Percentiles rank a stretch among this genome's conserved stretches.
Conservation (phyloP, 306 rosid genomes). For the Cyclanthera cordifolia region DNA sequence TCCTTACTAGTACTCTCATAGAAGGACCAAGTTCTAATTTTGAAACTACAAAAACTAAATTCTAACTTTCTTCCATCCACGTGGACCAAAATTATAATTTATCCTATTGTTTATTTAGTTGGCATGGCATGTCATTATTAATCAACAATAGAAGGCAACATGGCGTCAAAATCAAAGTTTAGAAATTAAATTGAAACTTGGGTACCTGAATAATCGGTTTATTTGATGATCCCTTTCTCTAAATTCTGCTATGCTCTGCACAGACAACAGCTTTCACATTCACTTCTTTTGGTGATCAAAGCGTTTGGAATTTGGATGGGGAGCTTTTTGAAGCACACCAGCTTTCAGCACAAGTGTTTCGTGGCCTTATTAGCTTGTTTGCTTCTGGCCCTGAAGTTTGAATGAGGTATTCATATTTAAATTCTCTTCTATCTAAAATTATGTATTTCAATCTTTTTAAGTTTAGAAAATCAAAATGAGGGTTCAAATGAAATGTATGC, state of each 20-base stretch:
- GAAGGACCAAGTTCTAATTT: too few relatives aligned
- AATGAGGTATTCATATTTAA: constrained; percentile 4
- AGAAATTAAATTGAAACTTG: not conserved
- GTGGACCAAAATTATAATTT: too few relatives aligned
- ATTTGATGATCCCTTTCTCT: not conserved
- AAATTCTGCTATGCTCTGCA: not conserved
- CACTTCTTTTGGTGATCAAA: constrained; percentile 60
- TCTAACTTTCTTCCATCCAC: too few relatives aligned
- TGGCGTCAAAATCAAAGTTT: not conserved
- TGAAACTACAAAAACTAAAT: too few relatives aligned
- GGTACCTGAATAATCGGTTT: too few relatives aligned
- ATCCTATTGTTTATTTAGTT: too few relatives aligned
- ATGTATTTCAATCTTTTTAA: not conserved
- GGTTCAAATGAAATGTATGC: not conserved
- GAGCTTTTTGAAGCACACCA: constrained; percentile 75
- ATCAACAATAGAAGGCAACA: not conserved
- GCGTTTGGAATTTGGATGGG: constrained; percentile 89
- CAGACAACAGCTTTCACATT: constrained; percentile 78
- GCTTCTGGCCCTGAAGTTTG: constrained; percentile 81
- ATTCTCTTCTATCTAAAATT: not conserved
- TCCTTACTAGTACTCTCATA: too few relatives aligned
- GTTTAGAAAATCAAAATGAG: not conserved
- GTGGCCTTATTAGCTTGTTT: constrained; percentile 71
- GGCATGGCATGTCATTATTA: not conserved
- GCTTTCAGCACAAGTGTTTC: constrained; percentile 80